Percentiles rank a stretch among this genome's conserved stretches.
Conservation (phyloP, 2,329 filamentous ascomycete species). For the Colletotrichum cereale region DNA sequence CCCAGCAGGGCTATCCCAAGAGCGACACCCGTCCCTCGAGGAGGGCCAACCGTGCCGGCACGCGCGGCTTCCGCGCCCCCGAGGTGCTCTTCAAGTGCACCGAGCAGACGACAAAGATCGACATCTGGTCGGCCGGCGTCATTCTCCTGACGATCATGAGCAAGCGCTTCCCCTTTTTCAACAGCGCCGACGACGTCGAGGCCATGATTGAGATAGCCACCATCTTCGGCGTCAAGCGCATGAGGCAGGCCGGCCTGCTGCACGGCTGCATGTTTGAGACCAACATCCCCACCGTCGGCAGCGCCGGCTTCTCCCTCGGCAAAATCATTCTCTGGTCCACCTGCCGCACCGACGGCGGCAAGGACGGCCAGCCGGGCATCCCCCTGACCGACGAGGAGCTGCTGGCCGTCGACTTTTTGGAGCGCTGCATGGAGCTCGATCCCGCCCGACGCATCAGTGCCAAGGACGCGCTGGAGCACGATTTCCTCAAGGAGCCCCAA, state of each 20-base stretch:
- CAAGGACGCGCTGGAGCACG: slow-evolving; percentile 78
- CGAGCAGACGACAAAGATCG: slow-evolving; percentile 91
- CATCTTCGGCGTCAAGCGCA: slow-evolving; percentile 87
- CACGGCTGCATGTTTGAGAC: slow-evolving; percentile 95
- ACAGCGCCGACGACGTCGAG: slow-evolving; percentile 97
- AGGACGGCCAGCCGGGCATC: slow-evolving; percentile 58
- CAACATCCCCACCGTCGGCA: slow-evolving; percentile 89
- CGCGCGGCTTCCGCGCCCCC: slow-evolving; percentile 93
- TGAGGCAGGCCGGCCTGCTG: slow-evolving; percentile 84
- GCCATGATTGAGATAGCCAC: slow-evolving; percentile 97
- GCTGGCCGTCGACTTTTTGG: slow-evolving; percentile 79
- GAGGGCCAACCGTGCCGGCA: slow-evolving; percentile 93
- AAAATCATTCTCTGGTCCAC: slow-evolving; percentile 98
- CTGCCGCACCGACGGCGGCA: slow-evolving; percentile 74
- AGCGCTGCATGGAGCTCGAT: slow-evolving; percentile 81
- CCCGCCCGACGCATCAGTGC: slow-evolving; percentile 81
- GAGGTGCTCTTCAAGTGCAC: slow-evolving; percentile 98
- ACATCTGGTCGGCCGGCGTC: slow-evolving; percentile 98
- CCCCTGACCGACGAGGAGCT: slow-evolving; percentile 75
- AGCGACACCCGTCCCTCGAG: slow-evolving; percentile 89
- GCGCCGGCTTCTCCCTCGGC: slow-evolving; percentile 87
- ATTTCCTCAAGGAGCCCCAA: slow-evolving; percentile 68
- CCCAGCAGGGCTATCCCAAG: slow-evolving; percentile 83
- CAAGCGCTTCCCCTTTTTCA: slow-evolving; percentile 96
- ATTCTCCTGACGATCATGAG: slow-evolving; percentile 95